A percentile compares a stretch with the other conserved stretches of the same genome.
Conservation (phyloP, 2,329 filamentous ascomycete species). For the Cladorrhinum sp. region DNA sequence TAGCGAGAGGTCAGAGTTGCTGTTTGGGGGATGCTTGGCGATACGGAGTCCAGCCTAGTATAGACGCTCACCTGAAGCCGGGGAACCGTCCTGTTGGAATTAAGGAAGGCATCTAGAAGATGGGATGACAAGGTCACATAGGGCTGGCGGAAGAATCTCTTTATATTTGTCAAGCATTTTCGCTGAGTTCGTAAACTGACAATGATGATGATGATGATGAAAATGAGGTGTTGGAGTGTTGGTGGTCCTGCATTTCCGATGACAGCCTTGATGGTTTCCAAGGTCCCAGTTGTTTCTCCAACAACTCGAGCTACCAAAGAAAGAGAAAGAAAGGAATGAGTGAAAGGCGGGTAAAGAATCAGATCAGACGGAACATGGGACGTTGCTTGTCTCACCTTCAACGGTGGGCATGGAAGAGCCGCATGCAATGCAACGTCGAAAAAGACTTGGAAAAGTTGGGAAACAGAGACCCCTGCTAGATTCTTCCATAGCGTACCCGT, state of each 20-base stretch:
- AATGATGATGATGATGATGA: too few relatives aligned
- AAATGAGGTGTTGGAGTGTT: too few relatives aligned
- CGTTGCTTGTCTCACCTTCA: conserved; percentile 29
- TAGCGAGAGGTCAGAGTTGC: conserved; percentile 11
- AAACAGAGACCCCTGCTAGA: too few relatives aligned
- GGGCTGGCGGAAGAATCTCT: too few relatives aligned
- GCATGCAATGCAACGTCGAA: conserved; percentile 20
- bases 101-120: neutral
- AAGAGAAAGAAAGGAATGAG: neutral
- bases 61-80: neutral
- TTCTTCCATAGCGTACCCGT: neutral
- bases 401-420: conserved; percentile 22
- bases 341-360: conserved; percentile 18
- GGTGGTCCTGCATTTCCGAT: neutral
- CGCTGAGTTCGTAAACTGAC: too few relatives aligned
- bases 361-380: conserved; percentile 35
- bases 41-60: neutral
- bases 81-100: too few relatives aligned
- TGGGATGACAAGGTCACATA: neutral
- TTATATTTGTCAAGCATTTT: too few relatives aligned
- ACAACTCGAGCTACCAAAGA: too few relatives aligned
- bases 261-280: neutral
- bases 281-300: neutral
- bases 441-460: conserved; percentile 6
- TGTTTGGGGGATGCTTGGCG: conserved; percentile 19